Evolutionary conservation across 2,329 filamentous ascomycete genomes (phyloP).

Genomic region (Dendrostoma leiphaemia): DNA sequence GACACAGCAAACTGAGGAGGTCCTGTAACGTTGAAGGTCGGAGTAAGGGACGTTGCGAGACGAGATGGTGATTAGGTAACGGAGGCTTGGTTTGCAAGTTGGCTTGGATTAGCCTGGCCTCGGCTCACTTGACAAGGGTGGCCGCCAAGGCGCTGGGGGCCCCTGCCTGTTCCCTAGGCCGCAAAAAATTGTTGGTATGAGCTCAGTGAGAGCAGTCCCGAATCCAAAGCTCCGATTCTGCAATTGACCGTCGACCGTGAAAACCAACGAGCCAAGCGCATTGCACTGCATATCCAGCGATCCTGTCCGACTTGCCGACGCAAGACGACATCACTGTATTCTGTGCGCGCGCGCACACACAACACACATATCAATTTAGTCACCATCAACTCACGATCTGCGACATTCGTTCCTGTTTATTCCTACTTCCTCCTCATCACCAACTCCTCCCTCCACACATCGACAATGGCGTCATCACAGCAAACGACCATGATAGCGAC

Average conservation of each 20-base stretch:
- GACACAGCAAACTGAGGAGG: not conserved
- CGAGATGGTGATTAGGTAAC: conserved; percentile 1
- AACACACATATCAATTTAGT: not conserved
- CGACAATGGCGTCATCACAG: conserved; percentile 57
- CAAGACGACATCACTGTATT: not conserved
- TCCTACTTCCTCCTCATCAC: conserved; percentile 22
- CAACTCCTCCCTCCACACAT: conserved; percentile 41
- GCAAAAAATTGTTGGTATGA: conserved; percentile 9
- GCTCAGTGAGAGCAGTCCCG: conserved; percentile 1
- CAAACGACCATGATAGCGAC: conserved; percentile 55
- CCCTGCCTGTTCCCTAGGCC: not conserved
- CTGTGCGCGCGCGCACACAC: too few relatives aligned
- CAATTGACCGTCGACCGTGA: not conserved
- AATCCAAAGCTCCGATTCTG: conserved; percentile 1
- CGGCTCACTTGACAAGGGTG: not conserved
- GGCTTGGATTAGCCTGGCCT: not conserved
- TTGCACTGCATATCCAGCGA: not conserved
- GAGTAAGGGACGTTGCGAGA: not conserved
- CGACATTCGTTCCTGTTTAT: not conserved
- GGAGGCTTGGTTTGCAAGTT: not conserved
- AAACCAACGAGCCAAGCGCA: not conserved
- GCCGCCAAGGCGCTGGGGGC: not conserved
- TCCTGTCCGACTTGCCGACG: not conserved
- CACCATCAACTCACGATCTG: not conserved
- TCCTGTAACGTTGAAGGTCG: not conserved